Evolutionary conservation across 179 eudicot genomes (phyloP), one percentile per base, ranked within the genome.

Genomic region (Heliamphora pulchella): DNA sequence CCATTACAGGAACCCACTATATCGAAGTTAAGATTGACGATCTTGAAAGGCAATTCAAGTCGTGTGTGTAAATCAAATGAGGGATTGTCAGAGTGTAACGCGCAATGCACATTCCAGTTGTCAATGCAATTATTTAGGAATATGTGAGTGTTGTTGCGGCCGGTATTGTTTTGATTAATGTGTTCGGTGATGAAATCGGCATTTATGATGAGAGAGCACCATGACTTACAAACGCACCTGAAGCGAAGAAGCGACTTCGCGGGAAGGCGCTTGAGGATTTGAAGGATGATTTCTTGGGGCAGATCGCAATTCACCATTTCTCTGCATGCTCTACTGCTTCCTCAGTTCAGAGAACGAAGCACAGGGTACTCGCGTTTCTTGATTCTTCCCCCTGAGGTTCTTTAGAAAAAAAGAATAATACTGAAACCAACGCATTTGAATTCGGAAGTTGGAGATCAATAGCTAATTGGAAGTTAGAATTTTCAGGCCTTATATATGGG

Each of bases 1-100:
- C 75, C 59, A 72, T 72, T 20, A 51, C 61, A 72, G 10, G 76
- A 72, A 72, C 76, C 76, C 58, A 72, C 76, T 2, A 51, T 10
- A 6, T 43, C 51, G 11, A 72, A 67, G n/a, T 20, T 50, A 20
- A 20, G 43, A 17, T 17, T 44, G 50, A 47, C 46, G 4, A 31
- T 46, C 10, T 0, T 22, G 55, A 51, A 72, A 3, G 76, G 59
- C n/a, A 51, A 72, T 8, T 72, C 43, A 7, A 72, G 44, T 8
- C 9, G 15, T 7, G 17, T 2, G 55, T 47, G 55, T 31, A 70
- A 3, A 70, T 70, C 74, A 70, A 70, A 67, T 10, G 17, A 13
- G n/a, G 17, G 7, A 67, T 67, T 39, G 41, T 66, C 71, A 66
- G 2, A 0, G 71, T 43, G 71, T 1, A 67, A 1, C 5, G 71